Evolutionary conservation across 345 rosid genomes (phyloP), one percentile per base, ranked within the genome.

Genomic region (Gossypium thurberi): DNA sequence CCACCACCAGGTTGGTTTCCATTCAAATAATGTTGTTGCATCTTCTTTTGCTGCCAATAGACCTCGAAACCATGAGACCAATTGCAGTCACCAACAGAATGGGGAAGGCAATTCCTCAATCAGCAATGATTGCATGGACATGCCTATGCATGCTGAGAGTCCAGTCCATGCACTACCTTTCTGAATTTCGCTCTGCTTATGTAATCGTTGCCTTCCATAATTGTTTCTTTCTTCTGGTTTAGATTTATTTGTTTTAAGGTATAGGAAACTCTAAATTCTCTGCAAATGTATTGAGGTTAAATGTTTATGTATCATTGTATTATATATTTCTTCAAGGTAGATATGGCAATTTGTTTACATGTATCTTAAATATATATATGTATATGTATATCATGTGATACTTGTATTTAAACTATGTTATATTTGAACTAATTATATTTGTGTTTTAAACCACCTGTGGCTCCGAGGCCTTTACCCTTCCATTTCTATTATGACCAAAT

Each of bases 111-210:
- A 73, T 61, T 62, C 75, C 28, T 20, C 69, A 7, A 73, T 57
- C 33, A 21, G 13, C 72, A 84, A 78, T 28, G 89, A 86, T 62
- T 74, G 81, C 44, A 84, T 86, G 89, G 89, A 86, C 70, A 84
- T 86, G 86, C 84, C 76, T 74, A 86, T 86, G 86, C 86, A 79
- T 74, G 81, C 86, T 0, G 89, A 86, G 37, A 82, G 85, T 74
- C 85, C 85, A 25, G 80, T 77, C 56, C 81, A 82, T 52, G 84
- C 69, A 23, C 74, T 61, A 37, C 75, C 48, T 23, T 48, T 44
- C 69, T 48, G 37, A 61, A 51, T 67, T 4, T 69, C n/a, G 11
- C 28, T n/a, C 14, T 28, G 64, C 11, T 9, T 72, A 5, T 33
- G 40, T 33, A 33, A 33, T 33, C 7, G 6, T 33, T 33, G 1